Conservation (phyloP, 176 grass and related monocot genomes). For the Cymbopogon citratus region DNA sequence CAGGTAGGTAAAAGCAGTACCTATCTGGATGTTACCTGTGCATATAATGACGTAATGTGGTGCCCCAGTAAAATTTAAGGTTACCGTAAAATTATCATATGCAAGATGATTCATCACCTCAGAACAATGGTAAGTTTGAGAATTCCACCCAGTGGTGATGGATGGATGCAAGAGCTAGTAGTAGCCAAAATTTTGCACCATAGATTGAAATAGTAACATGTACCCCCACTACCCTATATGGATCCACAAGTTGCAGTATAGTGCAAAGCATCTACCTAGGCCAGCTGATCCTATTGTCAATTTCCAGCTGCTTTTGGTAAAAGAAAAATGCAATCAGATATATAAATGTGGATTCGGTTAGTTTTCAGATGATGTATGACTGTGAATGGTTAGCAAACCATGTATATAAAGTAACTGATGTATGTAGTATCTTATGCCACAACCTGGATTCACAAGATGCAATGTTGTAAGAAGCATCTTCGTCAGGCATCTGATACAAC, state of each 20-base stretch:
- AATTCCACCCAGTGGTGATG: neutral
- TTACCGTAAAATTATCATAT: too few relatives aligned
- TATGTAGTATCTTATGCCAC: neutral
- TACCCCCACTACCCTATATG: neutral
- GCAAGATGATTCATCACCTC: neutral
- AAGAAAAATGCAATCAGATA: neutral
- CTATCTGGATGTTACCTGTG: neutral
- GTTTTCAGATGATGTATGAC: neutral
- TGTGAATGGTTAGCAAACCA: neutral
- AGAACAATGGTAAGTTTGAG: neutral
- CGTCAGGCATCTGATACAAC: neutral
- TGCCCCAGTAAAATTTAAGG: neutral
- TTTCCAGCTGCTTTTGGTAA: neutral
- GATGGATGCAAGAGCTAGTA: neutral
- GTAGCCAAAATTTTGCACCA: neutral
- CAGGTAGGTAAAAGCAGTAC: neutral
- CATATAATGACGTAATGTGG: neutral
- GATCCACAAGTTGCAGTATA: neutral
- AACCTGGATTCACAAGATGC: neutral
- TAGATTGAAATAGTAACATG: neutral
- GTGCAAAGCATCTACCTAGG: neutral
- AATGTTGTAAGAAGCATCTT: neutral
- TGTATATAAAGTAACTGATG: conserved; percentile 7
- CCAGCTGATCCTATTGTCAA: conserved; percentile 16
- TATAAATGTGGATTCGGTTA: neutral